phyloP scores from a whole-genome alignment of 192 early-diverging fungal species.

The Mortierella hygrophila region DNA sequence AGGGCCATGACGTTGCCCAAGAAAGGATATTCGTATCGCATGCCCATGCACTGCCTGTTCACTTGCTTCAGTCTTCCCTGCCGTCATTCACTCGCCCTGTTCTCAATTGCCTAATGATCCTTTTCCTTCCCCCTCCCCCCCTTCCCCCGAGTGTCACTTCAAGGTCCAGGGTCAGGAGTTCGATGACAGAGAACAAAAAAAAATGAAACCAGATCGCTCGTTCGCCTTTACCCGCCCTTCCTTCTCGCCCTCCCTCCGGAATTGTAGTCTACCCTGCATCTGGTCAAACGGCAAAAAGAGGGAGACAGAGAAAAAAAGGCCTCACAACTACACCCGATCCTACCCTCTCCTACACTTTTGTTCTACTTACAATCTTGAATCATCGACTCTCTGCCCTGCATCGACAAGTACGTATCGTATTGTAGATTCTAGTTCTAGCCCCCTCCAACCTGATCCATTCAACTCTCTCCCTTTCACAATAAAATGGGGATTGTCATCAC shows the following conservation, averaged over 20 bases:
- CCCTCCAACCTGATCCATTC: too few relatives aligned
- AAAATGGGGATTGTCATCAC: neutral
- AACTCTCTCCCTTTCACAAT: neutral
- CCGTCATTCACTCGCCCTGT: neutral
- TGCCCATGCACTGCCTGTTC: neutral
- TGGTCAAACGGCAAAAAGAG: neutral
- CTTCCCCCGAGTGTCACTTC: neutral
- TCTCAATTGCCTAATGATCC: neutral
- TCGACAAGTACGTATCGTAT: too few relatives aligned
- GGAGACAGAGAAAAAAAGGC: neutral
- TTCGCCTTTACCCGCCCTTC: neutral
- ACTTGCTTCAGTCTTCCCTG: neutral
- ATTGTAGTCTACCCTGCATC: neutral
- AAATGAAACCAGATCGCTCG: neutral
- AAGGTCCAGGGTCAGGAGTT: neutral
- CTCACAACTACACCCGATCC: neutral
- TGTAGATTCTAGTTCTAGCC: too few relatives aligned
- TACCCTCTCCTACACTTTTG: neutral
- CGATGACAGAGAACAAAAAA: neutral
- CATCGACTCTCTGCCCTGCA: neutral
- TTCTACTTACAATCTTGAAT: neutral
- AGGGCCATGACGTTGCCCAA: neutral
- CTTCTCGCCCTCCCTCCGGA: neutral
- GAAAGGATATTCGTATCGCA: constrained; percentile 2
- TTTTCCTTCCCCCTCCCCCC: neutral